phyloP scores from a whole-genome alignment of 805 yeast genomes.

The Blastobotrys terrestris region DNA sequence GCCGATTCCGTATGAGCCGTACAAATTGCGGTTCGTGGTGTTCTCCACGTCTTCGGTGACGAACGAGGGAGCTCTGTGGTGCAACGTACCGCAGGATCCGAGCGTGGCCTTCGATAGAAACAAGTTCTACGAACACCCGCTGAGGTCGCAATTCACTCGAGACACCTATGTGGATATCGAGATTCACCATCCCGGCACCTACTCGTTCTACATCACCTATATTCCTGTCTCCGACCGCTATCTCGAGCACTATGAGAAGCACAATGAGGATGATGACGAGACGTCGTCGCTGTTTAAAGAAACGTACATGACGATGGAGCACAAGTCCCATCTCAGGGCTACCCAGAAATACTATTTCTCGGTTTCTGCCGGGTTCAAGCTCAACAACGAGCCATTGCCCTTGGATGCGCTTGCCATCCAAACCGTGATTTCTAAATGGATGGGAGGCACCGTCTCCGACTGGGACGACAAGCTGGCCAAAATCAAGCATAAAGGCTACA shows the following conservation, averaged over 20 bases:
- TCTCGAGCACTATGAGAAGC: slow-evolving; percentile 8
- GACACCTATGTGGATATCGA: slow-evolving; percentile 58
- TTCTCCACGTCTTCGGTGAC: slow-evolving; percentile 72
- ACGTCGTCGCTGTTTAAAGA: slow-evolving; percentile 3
- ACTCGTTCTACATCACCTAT: slow-evolving; percentile 64
- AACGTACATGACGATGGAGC: slow-evolving; percentile 1
- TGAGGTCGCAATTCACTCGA: slow-evolving; percentile 50
- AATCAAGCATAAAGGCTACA: slow-evolving; percentile 72
- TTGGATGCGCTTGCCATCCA: slow-evolving; percentile 77
- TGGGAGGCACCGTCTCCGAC: slow-evolving; percentile 51
- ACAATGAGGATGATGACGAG: background rate
- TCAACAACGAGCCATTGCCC: slow-evolving; percentile 53
- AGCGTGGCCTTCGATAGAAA: slow-evolving; percentile 48
- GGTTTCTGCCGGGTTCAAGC: slow-evolving; percentile 68
- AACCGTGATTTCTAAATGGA: slow-evolving; percentile 86
- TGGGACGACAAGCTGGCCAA: slow-evolving; percentile 66
- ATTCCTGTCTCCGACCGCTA: slow-evolving; percentile 25
- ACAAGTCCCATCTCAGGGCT: background rate
- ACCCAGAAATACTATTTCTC: slow-evolving; percentile 41
- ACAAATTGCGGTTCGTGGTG: slow-evolving; percentile 51
- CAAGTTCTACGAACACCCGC: slow-evolving; percentile 45
- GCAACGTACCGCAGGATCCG: slow-evolving; percentile 55
- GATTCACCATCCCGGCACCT: slow-evolving; percentile 72
- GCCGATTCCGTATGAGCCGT: slow-evolving; percentile 36
- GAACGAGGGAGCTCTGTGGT: slow-evolving; percentile 64